Percentiles rank a stretch among this genome's conserved stretches.
phyloP scores from a whole-genome alignment of 805 yeast species.

The Starmerella vitae region DNA sequence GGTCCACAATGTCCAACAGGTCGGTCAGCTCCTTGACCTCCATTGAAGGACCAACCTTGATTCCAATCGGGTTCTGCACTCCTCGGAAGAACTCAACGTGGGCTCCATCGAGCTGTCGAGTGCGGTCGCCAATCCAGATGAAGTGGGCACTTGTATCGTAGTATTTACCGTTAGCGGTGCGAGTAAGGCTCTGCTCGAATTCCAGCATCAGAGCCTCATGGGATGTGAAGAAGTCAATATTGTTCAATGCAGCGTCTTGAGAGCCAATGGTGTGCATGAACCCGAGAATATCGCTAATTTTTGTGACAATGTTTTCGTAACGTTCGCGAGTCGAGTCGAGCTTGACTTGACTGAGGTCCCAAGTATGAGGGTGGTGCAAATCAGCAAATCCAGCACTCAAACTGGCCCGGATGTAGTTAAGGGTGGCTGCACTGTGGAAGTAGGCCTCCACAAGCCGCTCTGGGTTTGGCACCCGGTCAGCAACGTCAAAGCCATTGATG shows the following conservation, averaged over 20 bases:
- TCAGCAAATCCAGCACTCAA: slow-evolving; percentile 32
- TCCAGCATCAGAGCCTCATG: slow-evolving; percentile 34
- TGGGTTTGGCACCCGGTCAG: slow-evolving; percentile 32
- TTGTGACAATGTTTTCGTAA: slow-evolving; percentile 29
- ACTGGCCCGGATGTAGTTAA: slow-evolving; percentile 30
- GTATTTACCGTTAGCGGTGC: slow-evolving; percentile 25
- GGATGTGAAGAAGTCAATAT: slow-evolving; percentile 31
- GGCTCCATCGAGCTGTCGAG: slow-evolving; percentile 34
- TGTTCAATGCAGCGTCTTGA: slow-evolving; percentile 20
- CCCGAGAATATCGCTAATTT: slow-evolving; percentile 28
- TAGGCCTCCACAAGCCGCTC: slow-evolving; percentile 31
- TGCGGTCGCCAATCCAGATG: slow-evolving; percentile 35
- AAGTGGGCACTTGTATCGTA: slow-evolving; percentile 34
- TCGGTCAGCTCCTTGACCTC: slow-evolving; percentile 28
- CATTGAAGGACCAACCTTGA: slow-evolving; percentile 35
- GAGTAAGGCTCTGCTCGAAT: slow-evolving; percentile 32
- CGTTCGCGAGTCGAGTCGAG: slow-evolving; percentile 28
- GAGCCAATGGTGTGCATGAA: slow-evolving; percentile 32
- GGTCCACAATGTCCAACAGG: slow-evolving; percentile 31
- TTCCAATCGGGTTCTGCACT: slow-evolving; percentile 32
- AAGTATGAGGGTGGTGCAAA: slow-evolving; percentile 29
- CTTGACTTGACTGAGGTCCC: slow-evolving; percentile 33
- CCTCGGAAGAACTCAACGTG: slow-evolving; percentile 36
- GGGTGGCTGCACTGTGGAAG: slow-evolving; percentile 35
- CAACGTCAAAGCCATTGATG: slow-evolving; percentile 31